These are phyloP conservation scores for Saitozyma podzolica DNA, from an alignment of 768 basidiomycete species.

Conservation along the genomic window DNA sequence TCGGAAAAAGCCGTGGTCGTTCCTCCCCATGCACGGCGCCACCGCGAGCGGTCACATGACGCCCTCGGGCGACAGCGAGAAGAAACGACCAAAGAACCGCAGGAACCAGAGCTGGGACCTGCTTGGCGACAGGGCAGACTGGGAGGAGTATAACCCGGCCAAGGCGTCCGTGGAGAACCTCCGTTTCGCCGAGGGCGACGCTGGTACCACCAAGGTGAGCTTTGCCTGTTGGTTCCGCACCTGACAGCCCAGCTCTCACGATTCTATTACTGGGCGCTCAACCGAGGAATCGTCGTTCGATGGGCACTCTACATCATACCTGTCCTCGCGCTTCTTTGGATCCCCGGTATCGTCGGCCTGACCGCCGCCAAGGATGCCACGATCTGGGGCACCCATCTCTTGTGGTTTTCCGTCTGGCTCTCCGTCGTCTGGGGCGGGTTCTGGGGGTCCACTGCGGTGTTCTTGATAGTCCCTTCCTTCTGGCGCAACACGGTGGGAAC, in stretches of 20 bases:
- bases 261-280: conserved; percentile 72
- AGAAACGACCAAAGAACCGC: conserved; percentile 26
- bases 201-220: conserved; percentile 50
- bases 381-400: conserved; percentile 56
- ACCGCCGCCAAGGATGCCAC: conserved; percentile 59
- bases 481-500: conserved; percentile 68
- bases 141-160: conserved; percentile 51
- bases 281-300: conserved; percentile 72
- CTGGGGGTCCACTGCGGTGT: conserved; percentile 71
- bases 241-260: conserved; percentile 58
- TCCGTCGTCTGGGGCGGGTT: conserved; percentile 77
- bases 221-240: neutral
- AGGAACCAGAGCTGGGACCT: conserved; percentile 40
- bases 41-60: neutral
- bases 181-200: conserved; percentile 51
- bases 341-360: conserved; percentile 64
- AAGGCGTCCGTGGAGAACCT: conserved; percentile 46
- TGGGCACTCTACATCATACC: conserved; percentile 77
- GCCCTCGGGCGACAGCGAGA: conserved; percentile 2
- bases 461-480: conserved; percentile 56
- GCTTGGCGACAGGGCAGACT: conserved; percentile 45
- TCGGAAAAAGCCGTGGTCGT: conserved; percentile 29
- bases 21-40: conserved; percentile 30
- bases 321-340: conserved; percentile 59
- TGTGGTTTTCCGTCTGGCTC: conserved; percentile 84